Evolutionary conservation across 1,284 basidiomycete species (phyloP).

Genomic region (Cryptococcus amylolentus): DNA sequence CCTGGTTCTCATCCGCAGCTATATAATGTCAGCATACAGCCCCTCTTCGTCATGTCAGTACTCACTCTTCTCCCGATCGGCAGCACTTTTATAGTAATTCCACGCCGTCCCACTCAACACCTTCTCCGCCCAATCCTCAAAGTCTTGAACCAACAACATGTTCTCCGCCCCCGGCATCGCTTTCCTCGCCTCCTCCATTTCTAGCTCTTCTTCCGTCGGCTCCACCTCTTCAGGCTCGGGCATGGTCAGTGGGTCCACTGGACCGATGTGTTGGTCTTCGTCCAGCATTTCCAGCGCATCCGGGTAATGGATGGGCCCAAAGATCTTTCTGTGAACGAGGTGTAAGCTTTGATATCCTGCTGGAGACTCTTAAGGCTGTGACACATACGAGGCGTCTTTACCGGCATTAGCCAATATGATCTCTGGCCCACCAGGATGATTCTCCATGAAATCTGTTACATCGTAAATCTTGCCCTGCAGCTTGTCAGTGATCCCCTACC

Average conservation of each 20-base stretch:
- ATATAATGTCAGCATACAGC: constrained; percentile 1
- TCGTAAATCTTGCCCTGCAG: constrained; percentile 48
- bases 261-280: constrained; percentile 65
- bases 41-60: constrained; percentile 1
- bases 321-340: constrained; percentile 38
- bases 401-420: constrained; percentile 57
- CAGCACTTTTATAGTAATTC: constrained; percentile 56
- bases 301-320: constrained; percentile 52
- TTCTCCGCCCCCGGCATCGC: constrained; percentile 60
- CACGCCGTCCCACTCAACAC: constrained; percentile 54
- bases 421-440: constrained; percentile 57
- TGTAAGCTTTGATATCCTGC: neutral
- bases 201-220: constrained; percentile 66
- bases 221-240: constrained; percentile 51
- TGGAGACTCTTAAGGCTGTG: neutral
- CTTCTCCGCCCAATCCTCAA: constrained; percentile 54
- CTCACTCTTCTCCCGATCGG: constrained; percentile 54
- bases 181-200: constrained; percentile 62
- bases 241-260: constrained; percentile 59
- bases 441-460: constrained; percentile 73
- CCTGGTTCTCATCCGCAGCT: constrained; percentile 53
- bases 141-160: constrained; percentile 70
- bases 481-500: constrained; percentile 1
- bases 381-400: constrained; percentile 57
- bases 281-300: constrained; percentile 49